Evolutionary conservation across 1,284 basidiomycete genomes (phyloP).

Genomic region (Leccinum pachyderme): DNA sequence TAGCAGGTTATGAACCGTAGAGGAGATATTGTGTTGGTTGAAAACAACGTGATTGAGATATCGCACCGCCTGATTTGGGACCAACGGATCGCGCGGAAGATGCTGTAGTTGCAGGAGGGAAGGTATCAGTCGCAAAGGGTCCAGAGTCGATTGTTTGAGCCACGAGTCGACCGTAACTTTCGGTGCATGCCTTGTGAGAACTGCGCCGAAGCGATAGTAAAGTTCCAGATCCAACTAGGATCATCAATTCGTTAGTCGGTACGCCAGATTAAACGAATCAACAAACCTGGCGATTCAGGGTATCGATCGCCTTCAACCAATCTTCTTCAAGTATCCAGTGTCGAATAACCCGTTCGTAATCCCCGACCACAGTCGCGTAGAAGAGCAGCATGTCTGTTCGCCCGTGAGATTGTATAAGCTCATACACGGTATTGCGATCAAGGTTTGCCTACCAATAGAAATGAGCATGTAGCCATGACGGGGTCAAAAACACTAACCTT

Average conservation of each 20-base stretch:
- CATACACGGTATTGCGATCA: constrained; percentile 84
- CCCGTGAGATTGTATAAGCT: constrained; percentile 91
- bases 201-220: constrained; percentile 91
- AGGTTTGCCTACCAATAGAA: constrained; percentile 62
- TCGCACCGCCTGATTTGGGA: constrained; percentile 81
- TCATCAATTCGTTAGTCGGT: constrained; percentile 4
- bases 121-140: constrained; percentile 86
- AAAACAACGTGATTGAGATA: constrained; percentile 88
- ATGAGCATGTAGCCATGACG: background rate
- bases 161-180: constrained; percentile 91
- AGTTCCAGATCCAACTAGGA: constrained; percentile 74
- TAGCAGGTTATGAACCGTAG: constrained; percentile 92
- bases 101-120: constrained; percentile 83
- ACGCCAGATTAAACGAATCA: background rate
- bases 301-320: constrained; percentile 89
- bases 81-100: constrained; percentile 63
- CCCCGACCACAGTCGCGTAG: constrained; percentile 82
- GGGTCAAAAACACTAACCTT: constrained; percentile 49
- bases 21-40: constrained; percentile 73
- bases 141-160: constrained; percentile 78
- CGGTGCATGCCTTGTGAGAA: constrained; percentile 84
- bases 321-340: constrained; percentile 91
- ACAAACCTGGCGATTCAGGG: constrained; percentile 79
- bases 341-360: constrained; percentile 84
- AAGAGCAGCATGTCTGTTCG: constrained; percentile 90